phyloP scores from a whole-genome alignment of 73 alveolate genomes.

The Stentor coeruleus region DNA sequence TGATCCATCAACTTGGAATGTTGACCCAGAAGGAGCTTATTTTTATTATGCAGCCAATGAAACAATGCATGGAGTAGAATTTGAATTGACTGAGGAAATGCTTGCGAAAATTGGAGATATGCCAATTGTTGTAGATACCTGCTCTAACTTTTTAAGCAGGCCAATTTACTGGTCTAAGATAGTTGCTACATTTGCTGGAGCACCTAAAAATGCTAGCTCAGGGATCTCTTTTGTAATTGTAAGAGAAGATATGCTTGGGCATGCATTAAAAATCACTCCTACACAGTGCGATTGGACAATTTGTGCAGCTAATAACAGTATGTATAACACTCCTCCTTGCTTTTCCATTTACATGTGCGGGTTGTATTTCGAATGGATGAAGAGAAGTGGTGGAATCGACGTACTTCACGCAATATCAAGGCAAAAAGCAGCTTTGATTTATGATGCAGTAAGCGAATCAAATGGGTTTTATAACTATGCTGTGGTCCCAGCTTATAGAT shows the following conservation, averaged over 20 bases:
- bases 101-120: constrained; percentile 27
- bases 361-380: not conserved
- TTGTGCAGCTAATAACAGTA: constrained; percentile 10
- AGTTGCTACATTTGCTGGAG: constrained; percentile 30
- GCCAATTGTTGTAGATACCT: constrained; percentile 53
- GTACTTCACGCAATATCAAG: not conserved
- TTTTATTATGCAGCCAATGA: constrained; percentile 85
- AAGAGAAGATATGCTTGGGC: constrained; percentile 33
- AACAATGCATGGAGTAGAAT: constrained; percentile 81
- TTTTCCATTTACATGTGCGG: constrained; percentile 26
- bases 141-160: constrained; percentile 48
- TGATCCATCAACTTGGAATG: constrained; percentile 50
- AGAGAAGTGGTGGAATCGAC: not conserved
- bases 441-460: not conserved
- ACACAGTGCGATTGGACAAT: constrained; percentile 24
- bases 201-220: constrained; percentile 23
- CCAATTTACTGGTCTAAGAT: not conserved
- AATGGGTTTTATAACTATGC: not conserved
- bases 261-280: constrained; percentile 9
- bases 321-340: constrained; percentile 34
- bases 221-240: constrained; percentile 25
- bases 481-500: not conserved
- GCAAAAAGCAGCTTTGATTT: too few relatives aligned
- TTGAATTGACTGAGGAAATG: constrained; percentile 44
- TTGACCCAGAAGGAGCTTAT: constrained; percentile 66